Evolutionary conservation across 805 yeast genomes (phyloP), one percentile per base, ranked within the genome.

Genomic region (Suhomyces sp.): DNA sequence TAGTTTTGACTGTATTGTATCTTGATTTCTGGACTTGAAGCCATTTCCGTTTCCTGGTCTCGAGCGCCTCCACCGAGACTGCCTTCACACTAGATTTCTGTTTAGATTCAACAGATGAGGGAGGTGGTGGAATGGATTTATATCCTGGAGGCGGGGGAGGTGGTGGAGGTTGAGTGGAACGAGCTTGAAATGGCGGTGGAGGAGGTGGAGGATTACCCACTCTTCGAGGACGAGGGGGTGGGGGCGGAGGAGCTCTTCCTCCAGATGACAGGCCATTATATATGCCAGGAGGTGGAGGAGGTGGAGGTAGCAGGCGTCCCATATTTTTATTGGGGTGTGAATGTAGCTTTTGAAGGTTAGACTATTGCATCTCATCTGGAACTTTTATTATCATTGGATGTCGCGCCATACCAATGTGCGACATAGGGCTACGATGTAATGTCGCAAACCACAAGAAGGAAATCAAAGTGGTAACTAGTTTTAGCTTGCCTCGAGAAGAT

Each of bases 21-120:
- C 84, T 62, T 26, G 54, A 57, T 51, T 82, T 83, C 47, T 84
- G 95, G 2, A 74, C 29, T 36, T 70, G 75, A 7, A 72, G 63
- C 95, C 93, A 85, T 46, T 72, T 68, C 38, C 68, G 62, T 41
- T 76, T 72, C 35, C 76, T 64, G 16, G 58, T 52, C 19, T 68
- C 65, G 4, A 79, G 57, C 29, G 64, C 67, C 3, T 41, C 46
- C 2, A 27, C 26, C 16, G 29, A 19, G 25, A 35, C 13, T 4
- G 21, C 14, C 5, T 12, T 9, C n/a, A 16, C n/a, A 16, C 26
- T 6, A 33, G 19, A 9, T 10, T 31, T 12, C 22, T 24, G 25
- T 19, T 29, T 25, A 4, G 19, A n/a, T 5, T 33, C n/a, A 8
- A 18, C 3, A 6, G 35, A 35, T 15, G 38, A 11, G 29, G 37